phyloP scores from a whole-genome alignment of 805 yeast species.

The Grigorovia yakushimaensis region DNA sequence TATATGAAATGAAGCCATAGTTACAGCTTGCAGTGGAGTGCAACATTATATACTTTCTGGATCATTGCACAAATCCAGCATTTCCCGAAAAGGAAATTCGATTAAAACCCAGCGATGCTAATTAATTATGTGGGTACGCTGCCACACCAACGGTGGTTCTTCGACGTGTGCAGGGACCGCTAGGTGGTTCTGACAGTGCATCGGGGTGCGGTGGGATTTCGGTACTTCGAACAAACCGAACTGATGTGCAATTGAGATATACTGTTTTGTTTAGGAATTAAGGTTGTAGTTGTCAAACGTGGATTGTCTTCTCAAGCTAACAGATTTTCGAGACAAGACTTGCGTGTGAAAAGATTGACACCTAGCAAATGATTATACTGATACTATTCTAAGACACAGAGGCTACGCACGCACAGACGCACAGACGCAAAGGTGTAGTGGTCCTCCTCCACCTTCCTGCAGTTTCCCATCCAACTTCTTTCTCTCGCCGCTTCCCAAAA shows the following conservation, averaged over 20 bases:
- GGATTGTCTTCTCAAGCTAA: too few species aligned
- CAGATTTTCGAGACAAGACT: too few species aligned
- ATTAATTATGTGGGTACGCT: neutral
- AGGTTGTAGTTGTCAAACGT: too few species aligned
- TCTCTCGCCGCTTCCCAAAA: neutral
- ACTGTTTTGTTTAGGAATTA: too few species aligned
- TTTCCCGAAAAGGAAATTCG: neutral
- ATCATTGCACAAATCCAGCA: slow-evolving; percentile 1
- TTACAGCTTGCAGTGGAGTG: neutral
- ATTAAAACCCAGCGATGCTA: neutral
- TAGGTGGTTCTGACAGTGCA: neutral
- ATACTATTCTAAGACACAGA: too few species aligned
- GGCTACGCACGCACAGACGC: too few species aligned
- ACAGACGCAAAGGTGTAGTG: neutral
- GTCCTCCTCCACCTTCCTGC: neutral
- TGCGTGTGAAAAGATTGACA: too few species aligned
- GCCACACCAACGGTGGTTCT: neutral
- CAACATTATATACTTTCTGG: neutral
- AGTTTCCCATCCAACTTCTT: neutral
- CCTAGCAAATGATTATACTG: too few species aligned
- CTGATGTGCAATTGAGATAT: too few species aligned
- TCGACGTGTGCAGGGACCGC: neutral
- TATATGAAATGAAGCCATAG: neutral
- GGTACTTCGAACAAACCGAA: too few species aligned
- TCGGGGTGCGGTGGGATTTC: too few species aligned